These are phyloP conservation scores for Dillenia turbinata DNA, from an alignment of 164 flowering plant species.

Conservation along the genomic window DNA sequence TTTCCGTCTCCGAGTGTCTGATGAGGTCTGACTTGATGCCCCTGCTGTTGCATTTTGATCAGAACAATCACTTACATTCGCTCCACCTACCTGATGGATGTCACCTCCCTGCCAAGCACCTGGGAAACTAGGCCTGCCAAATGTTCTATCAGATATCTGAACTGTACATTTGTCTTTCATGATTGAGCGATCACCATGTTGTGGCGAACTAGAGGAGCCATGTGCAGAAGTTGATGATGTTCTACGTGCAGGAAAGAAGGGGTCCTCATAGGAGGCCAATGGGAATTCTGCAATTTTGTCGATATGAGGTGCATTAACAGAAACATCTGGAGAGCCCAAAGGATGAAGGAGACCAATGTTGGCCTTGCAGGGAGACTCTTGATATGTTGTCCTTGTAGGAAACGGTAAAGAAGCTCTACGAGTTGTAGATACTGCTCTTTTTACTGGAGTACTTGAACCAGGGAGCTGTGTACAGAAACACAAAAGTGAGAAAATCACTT, in stretches of 20 bases:
- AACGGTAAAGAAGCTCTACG: conserved; percentile 84
- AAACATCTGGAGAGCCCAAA: conserved; percentile 78
- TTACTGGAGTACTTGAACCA: conserved; percentile 37
- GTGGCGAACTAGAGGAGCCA: conserved; percentile 51
- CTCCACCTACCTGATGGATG: conserved; percentile 26
- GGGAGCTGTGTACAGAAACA: conserved; percentile 45
- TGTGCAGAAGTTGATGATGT: conserved; percentile 42
- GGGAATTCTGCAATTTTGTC: conserved; percentile 91
- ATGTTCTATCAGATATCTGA: conserved; percentile 34
- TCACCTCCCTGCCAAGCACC: conserved; percentile 40
- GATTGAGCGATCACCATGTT: conserved; percentile 45
- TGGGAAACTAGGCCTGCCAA: conserved; percentile 23
- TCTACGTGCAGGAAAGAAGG: conserved; percentile 36
- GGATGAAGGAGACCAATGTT: conserved; percentile 36
- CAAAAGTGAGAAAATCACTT: too few species aligned
- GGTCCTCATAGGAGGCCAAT: conserved; percentile 60
- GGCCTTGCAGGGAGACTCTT: conserved; percentile 33
- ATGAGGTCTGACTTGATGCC: conserved; percentile 49
- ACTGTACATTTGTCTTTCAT: conserved; percentile 78
- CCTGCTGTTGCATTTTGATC: conserved; percentile 56
- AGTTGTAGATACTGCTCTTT: conserved; percentile 22
- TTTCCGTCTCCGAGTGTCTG: conserved; percentile 40
- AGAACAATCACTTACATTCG: conserved; percentile 50
- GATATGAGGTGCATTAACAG: conserved; percentile 82
- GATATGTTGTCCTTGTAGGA: conserved; percentile 28